Evolutionary conservation across 352 stramenopile species (phyloP).

Genomic region (Globisporangium camurandrum): DNA sequence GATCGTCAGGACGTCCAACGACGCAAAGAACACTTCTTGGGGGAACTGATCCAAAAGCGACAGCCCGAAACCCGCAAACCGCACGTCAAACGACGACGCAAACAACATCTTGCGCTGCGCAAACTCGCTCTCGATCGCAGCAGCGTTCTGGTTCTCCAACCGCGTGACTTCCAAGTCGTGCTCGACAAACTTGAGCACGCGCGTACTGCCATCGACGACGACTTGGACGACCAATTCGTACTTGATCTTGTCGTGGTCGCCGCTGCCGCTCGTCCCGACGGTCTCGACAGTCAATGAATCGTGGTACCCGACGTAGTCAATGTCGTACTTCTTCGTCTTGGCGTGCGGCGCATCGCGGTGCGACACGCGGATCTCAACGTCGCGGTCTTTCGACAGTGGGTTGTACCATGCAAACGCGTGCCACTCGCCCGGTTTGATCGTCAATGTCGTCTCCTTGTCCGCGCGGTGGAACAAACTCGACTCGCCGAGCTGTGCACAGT

Average conservation of each 20-base stretch:
- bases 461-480: constrained; percentile 59
- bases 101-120: constrained; percentile 75
- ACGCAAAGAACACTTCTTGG: constrained; percentile 81
- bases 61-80: constrained; percentile 65
- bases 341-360: constrained; percentile 43
- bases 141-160: constrained; percentile 52
- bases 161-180: constrained; percentile 72
- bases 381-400: constrained; percentile 74
- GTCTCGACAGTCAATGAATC: constrained; percentile 56
- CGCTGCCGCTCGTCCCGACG: constrained; percentile 27
- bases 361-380: constrained; percentile 55
- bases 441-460: constrained; percentile 39
- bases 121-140: constrained; percentile 59
- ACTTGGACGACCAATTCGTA: constrained; percentile 73
- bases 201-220: constrained; percentile 69
- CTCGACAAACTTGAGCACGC: constrained; percentile 74
- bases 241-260: constrained; percentile 9
- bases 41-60: constrained; percentile 71
- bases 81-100: constrained; percentile 76
- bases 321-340: constrained; percentile 74
- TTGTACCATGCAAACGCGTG: constrained; percentile 82
- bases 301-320: constrained; percentile 76
- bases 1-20: constrained; percentile 65
- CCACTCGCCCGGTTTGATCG: constrained; percentile 62
- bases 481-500: constrained; percentile 60